A percentile compares a stretch with the other conserved stretches of the same genome.
Conservation (phyloP, 2,329 filamentous ascomycete genomes). For the Xylaria sp. region DNA sequence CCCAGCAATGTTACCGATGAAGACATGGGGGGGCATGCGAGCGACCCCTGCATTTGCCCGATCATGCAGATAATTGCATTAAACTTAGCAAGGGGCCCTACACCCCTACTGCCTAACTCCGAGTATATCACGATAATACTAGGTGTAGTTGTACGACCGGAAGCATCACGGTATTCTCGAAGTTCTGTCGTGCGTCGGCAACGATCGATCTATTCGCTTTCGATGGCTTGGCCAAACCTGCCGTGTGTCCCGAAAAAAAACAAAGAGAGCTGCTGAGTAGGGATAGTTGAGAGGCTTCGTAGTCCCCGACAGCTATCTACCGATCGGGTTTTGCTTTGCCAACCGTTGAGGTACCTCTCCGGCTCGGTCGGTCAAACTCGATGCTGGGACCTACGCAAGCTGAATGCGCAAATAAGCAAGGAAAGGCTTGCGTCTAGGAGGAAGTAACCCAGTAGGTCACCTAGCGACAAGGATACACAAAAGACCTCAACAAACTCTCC, state of each 20-base stretch:
- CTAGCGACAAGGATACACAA: not conserved
- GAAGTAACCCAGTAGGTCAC: not conserved
- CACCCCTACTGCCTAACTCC: constrained; percentile 15
- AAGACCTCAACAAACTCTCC: not conserved
- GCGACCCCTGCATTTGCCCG: constrained; percentile 24
- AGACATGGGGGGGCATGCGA: constrained; percentile 16
- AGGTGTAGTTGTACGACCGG: constrained; percentile 14
- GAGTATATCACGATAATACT: constrained; percentile 24
- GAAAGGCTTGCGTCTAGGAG: not conserved
- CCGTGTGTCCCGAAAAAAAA: constrained; percentile 5
- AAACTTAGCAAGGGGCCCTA: constrained; percentile 17
- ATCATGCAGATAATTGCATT: constrained; percentile 23
- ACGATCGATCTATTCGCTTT: constrained; percentile 5
- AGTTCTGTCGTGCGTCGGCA: constrained; percentile 8
- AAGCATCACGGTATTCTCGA: constrained; percentile 9
- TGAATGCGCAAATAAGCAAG: constrained; percentile 4
- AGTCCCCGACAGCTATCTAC: not conserved
- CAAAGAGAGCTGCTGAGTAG: not conserved
- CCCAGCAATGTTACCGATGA: constrained; percentile 14
- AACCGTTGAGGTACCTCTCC: not conserved
- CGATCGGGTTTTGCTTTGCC: constrained; percentile 12
- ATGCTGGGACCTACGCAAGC: constrained; percentile 8
- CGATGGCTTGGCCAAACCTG: not conserved
- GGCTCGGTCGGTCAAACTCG: not conserved
- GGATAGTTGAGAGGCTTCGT: not conserved